Conservation (phyloP, 2,329 filamentous ascomycete species). For the Alternaria alternata region DNA sequence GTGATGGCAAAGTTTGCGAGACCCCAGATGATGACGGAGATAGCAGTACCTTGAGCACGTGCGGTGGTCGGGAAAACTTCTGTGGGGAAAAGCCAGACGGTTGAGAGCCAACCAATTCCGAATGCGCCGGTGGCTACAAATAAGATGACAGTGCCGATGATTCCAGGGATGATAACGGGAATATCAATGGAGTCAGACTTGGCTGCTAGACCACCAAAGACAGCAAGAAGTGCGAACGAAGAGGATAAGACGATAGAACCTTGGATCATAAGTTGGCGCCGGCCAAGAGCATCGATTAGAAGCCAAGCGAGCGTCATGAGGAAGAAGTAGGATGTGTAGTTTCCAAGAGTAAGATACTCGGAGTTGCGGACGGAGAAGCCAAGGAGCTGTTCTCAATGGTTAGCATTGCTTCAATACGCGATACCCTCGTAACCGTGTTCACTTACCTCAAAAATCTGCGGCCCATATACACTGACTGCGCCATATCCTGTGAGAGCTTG, state of each 20-base stretch:
- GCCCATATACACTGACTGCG: constrained; percentile 69
- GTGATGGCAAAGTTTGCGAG: constrained; percentile 67
- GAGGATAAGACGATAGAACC: constrained; percentile 59
- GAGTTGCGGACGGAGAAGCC: constrained; percentile 61
- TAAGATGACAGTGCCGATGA: constrained; percentile 61
- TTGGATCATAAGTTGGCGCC: constrained; percentile 62
- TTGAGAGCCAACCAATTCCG: constrained; percentile 67
- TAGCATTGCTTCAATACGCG: constrained; percentile 42
- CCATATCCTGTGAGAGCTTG: constrained; percentile 67
- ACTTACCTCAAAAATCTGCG: constrained; percentile 66
- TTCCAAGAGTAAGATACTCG: constrained; percentile 66
- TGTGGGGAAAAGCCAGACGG: constrained; percentile 67
- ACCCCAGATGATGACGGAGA: constrained; percentile 65
- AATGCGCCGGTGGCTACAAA: constrained; percentile 68
- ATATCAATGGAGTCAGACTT: constrained; percentile 50
- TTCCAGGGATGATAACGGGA: constrained; percentile 54
- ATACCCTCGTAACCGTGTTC: background rate
- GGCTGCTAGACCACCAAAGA: constrained; percentile 61
- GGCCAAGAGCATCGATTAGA: constrained; percentile 64
- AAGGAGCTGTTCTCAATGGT: constrained; percentile 64
- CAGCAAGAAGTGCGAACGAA: constrained; percentile 61
- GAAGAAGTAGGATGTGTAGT: constrained; percentile 68
- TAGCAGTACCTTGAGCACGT: constrained; percentile 63
- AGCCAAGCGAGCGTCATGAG: constrained; percentile 70
- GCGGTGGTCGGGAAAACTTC: constrained; percentile 66